Percentiles rank a stretch among this genome's conserved stretches.
Conservation (phyloP, 148 eudicot species). For the Cornus kousa region DNA sequence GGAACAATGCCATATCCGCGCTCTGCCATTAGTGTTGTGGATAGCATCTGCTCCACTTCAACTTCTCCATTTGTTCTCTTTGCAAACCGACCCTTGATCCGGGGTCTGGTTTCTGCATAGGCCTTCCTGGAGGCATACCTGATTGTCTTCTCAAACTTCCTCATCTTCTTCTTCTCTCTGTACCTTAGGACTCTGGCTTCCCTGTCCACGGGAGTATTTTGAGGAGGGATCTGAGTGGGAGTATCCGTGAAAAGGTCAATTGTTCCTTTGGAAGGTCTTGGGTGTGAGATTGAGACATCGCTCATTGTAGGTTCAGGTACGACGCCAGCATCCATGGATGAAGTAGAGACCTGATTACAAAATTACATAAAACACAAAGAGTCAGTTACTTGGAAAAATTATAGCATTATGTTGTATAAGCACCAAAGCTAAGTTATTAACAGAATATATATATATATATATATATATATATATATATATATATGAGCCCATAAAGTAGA, state of each 20-base stretch:
- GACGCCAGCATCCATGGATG: conserved; percentile 75
- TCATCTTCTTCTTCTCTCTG: conserved; percentile 83
- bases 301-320: conserved; percentile 66
- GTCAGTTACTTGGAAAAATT: not conserved
- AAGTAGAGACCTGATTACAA: conserved; percentile 61
- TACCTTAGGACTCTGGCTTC: conserved; percentile 89
- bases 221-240: conserved; percentile 56
- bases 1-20: conserved; percentile 56
- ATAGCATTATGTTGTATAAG: too few relatives aligned
- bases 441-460: too few relatives aligned
- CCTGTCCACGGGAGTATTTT: conserved; percentile 66
- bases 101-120: conserved; percentile 92
- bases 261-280: conserved; percentile 59
- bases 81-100: conserved; percentile 93
- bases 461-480: too few relatives aligned
- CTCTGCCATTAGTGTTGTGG: conserved; percentile 46
- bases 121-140: conserved; percentile 98
- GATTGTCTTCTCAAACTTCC: conserved; percentile 92
- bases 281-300: conserved; percentile 46
- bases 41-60: conserved; percentile 70
- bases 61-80: conserved; percentile 73
- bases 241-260: conserved; percentile 68
- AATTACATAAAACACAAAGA: not conserved
- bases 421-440: not conserved
- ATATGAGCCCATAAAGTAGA: conserved; percentile 1